Base-by-base conservation (phyloP, 768 basidiomycete genomes). In the Tulasnella sp. region DNA sequence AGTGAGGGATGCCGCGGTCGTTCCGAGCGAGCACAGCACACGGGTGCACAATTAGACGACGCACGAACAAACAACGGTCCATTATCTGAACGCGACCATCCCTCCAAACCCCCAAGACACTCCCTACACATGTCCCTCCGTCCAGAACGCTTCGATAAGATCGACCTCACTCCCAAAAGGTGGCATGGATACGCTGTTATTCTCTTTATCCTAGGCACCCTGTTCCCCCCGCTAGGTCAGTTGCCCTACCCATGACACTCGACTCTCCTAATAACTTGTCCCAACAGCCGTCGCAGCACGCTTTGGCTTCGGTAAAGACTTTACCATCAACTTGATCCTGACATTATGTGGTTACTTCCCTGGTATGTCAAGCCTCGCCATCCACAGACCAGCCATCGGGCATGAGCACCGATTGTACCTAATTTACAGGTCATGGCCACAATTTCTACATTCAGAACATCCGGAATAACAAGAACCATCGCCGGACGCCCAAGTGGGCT, bases 371-470 rank as follows among this genome's bases (percentile, higher is more conserved):
- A 39, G 61, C 39, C 17, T 32, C 32, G 32, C n/a, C 55, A 32
- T 58, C 15, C 7, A 3, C 35, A 14, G 46, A 31, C 29, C 3
- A 36, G 29, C 12, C 34, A 61, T 60, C 57, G 57, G 27, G 42
- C 58, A 53, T 62, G 40, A 15, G 19, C 37, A 39, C 42, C 19
- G 25, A 14, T 34, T 11, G 46, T 50, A 41, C 36, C 59, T 41
- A 9, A 36, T 41, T 63, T 12, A 40, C 53, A 83, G 88, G 89
- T 19, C 92, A 97, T 67, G 81, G 72, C 53, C 93, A 97, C 71
- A 96, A 94, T 63, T 91, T 91, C 67, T 91, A 91, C 72, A 87
- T 91, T 49, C 67, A 97, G 83, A 96, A 96, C 70, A 82, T 97
- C 62, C 77, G 93, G 57, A 97, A 96, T 72, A 97, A 97, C 75